Percentiles rank a stretch among this genome's conserved stretches.
Conservation (phyloP, 2,329 filamentous ascomycete genomes). For the Cyphellophora europaea region DNA sequence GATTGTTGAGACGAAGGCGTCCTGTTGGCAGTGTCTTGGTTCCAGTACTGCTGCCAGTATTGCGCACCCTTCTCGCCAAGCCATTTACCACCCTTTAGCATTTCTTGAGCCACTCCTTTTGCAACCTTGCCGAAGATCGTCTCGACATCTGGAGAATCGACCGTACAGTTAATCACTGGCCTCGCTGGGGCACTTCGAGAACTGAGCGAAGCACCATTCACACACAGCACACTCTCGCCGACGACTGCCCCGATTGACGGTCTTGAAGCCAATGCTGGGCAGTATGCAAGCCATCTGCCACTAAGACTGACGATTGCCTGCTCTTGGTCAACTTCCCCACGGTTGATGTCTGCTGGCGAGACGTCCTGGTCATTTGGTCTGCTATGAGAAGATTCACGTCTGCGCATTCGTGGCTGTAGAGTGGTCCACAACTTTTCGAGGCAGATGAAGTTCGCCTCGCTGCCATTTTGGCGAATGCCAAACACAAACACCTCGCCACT, state of each 20-base stretch:
- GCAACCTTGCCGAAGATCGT: constrained; percentile 39
- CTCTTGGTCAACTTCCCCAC: constrained; percentile 21
- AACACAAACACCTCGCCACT: constrained; percentile 87
- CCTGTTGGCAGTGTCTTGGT: constrained; percentile 26
- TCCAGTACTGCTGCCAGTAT: constrained; percentile 43
- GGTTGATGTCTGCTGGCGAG: constrained; percentile 29
- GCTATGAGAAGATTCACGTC: constrained; percentile 37
- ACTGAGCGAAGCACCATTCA: constrained; percentile 31
- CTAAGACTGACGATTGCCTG: constrained; percentile 33
- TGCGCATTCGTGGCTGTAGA: constrained; percentile 47
- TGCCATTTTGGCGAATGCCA: constrained; percentile 25
- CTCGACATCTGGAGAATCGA: constrained; percentile 37
- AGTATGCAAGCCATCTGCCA: constrained; percentile 38
- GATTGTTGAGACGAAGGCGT: constrained; percentile 22
- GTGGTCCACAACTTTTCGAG: constrained; percentile 89
- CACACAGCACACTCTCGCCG: constrained; percentile 24
- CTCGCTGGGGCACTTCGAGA: constrained; percentile 31
- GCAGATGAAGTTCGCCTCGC: constrained; percentile 45
- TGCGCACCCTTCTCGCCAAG: constrained; percentile 40
- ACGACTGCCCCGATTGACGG: constrained; percentile 32
- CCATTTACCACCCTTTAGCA: constrained; percentile 39
- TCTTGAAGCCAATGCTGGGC: constrained; percentile 30
- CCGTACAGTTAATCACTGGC: constrained; percentile 33
- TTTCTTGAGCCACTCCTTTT: constrained; percentile 39
- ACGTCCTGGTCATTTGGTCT: constrained; percentile 35